Evolutionary conservation across 495 filamentous ascomycete species (phyloP).

Genomic region (Hypoxylon fuscum): DNA sequence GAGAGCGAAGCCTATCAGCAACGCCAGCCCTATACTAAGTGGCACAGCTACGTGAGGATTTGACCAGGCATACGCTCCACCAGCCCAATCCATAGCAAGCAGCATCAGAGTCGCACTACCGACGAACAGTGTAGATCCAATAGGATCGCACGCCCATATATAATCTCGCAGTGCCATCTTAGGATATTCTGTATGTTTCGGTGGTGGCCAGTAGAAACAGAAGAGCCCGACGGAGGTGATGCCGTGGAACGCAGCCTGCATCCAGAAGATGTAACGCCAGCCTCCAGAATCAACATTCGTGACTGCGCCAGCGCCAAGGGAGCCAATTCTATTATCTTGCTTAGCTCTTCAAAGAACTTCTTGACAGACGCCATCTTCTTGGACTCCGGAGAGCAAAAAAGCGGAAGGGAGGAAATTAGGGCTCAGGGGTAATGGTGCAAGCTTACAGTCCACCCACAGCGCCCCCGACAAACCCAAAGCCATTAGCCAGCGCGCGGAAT

Average conservation of each 20-base stretch:
- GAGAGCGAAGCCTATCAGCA: slow-evolving; percentile 55
- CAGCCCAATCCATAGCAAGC: slow-evolving; percentile 63
- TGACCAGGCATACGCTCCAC: slow-evolving; percentile 59
- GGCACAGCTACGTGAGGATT: slow-evolving; percentile 60
- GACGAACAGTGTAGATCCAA: slow-evolving; percentile 61
- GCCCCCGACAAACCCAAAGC: slow-evolving; percentile 59
- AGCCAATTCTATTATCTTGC: slow-evolving; percentile 47
- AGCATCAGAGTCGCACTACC: slow-evolving; percentile 58
- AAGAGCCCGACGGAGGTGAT: slow-evolving; percentile 57
- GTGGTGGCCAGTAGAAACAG: slow-evolving; percentile 60
- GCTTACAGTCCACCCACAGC: slow-evolving; percentile 59
- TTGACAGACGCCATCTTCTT: too few relatives aligned
- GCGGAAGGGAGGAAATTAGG: too few relatives aligned
- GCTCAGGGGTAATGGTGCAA: too few relatives aligned
- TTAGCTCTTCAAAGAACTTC: not conserved
- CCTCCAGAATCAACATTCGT: slow-evolving; percentile 55
- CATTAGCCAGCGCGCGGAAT: slow-evolving; percentile 62
- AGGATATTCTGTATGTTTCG: slow-evolving; percentile 48
- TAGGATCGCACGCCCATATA: slow-evolving; percentile 63
- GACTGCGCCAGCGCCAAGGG: slow-evolving; percentile 60
- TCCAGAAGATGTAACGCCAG: slow-evolving; percentile 68
- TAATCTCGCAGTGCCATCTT: slow-evolving; percentile 53
- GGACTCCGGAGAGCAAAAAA: too few relatives aligned
- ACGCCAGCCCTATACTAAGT: slow-evolving; percentile 54
- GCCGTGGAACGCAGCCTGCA: slow-evolving; percentile 63